Percentiles rank a stretch among this genome's conserved stretches.
Evolutionary conservation across 2,329 filamentous ascomycete genomes (phyloP).

Genomic region (Sarocladiaceae sp.): DNA sequence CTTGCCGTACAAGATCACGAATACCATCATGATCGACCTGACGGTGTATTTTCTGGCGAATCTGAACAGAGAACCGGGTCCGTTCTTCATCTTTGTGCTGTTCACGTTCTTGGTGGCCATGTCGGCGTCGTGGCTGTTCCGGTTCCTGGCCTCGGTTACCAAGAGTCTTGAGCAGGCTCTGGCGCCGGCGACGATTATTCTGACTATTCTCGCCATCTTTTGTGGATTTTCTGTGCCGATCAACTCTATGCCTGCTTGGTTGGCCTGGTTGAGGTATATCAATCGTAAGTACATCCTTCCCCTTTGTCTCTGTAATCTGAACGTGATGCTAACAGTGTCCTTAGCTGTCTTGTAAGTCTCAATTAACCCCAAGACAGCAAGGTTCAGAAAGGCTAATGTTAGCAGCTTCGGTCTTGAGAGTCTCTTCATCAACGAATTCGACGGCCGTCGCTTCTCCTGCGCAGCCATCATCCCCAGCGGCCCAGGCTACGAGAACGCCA

Average conservation of each 20-base stretch:
- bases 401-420: constrained; percentile 57
- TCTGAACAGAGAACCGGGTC: constrained; percentile 62
- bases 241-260: constrained; percentile 36
- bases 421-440: constrained; percentile 63
- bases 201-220: constrained; percentile 34
- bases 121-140: constrained; percentile 41
- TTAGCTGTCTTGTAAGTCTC: constrained; percentile 1
- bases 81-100: constrained; percentile 82
- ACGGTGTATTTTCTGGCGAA: constrained; percentile 84
- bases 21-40: constrained; percentile 70
- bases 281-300: constrained; percentile 41
- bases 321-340: background rate
- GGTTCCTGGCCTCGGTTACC: constrained; percentile 12
- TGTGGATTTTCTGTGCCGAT: constrained; percentile 39
- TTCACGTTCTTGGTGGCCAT: constrained; percentile 68
- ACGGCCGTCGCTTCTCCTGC: constrained; percentile 46
- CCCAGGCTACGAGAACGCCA: constrained; percentile 17
- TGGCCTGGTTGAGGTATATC: constrained; percentile 58
- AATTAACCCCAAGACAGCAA: background rate
- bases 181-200: constrained; percentile 21
- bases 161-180: constrained; percentile 23
- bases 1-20: constrained; percentile 46
- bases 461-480: constrained; percentile 27
- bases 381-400: background rate
- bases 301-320: too few relatives aligned